These are phyloP conservation scores for Xylaria sp. DNA, from an alignment of 2,329 filamentous ascomycete genomes.

Conservation along the genomic window DNA sequence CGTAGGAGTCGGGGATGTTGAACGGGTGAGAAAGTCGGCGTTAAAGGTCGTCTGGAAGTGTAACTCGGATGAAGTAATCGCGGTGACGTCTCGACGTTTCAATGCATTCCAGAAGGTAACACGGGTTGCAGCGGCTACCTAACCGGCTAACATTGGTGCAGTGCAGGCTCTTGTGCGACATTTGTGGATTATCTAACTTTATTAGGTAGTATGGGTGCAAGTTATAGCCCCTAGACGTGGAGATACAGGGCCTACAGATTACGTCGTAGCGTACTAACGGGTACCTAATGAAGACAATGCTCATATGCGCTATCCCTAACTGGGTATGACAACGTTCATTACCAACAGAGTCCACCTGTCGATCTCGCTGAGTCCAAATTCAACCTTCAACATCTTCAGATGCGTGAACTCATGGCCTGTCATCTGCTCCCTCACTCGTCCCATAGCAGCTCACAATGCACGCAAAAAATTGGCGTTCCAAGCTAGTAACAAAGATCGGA, in stretches of 20 bases:
- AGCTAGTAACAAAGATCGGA: no score
- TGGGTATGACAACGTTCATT: background rate
- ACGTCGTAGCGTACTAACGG: no score
- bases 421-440: no score
- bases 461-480: no score
- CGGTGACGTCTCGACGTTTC: conserved; percentile 3
- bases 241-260: no score
- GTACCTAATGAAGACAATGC: background rate
- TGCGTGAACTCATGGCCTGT: no score
- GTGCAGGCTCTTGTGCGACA: background rate
- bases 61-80: background rate
- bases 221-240: background rate
- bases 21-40: background rate
- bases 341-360: no score
- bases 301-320: background rate
- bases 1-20: background rate
- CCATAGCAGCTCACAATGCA: no score
- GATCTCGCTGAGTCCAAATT: no score
- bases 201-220: background rate
- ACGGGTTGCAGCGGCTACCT: background rate
- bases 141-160: background rate
- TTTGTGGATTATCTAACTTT: background rate
- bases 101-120: background rate
- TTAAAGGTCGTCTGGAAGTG: background rate
- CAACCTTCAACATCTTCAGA: no score